Base-by-base conservation (phyloP, 345 rosid species). In the Punica granatum region DNA sequence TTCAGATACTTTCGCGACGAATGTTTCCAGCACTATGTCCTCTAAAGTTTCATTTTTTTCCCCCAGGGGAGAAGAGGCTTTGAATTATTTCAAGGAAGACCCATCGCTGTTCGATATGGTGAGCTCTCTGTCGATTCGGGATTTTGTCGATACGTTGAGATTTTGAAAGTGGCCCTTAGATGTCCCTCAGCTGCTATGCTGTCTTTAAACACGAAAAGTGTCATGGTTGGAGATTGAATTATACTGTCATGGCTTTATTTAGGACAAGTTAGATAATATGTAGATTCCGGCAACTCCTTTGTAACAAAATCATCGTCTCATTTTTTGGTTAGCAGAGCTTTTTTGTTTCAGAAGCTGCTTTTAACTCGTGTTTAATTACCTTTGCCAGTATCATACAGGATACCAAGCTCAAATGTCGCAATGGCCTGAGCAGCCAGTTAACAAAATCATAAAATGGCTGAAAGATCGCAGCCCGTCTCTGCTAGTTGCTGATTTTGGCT, bases 401-500 rank as follows among this genome's bases (percentile, higher is more conserved):
- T 94, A 94, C 78, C 92, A 89, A 70, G 89, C 92, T 70, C 97
- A 94, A 80, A 94, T 94, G 99, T 79, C 85, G 13, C 90, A 78
- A 72, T 94, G 99, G 99, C 97, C 99, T 31, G 95, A 89, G 79
- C 88, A 72, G 72, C 97, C 99, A 21, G 89, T 91, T 70, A 89
- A 89, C 69, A 82, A 80, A 51, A 83, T 94, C 19, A 79, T 83
- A 26, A 80, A 80, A 33, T 94, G 97, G 97, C 70, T 94, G 26
- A 74, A 76, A 49, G 82, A 67, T 67, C 84, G 39, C 28, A 86
- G 85, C 79, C 72, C 96, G 75, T 86, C 95, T 67, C 67, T 94
- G 70, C 77, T 83, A 15, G 92, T 94, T n/a, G 95, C 99, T 68
- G 99, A 94, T 86, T 94, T 94, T 75, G 99, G 99, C 34, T 94